Evolutionary conservation across 257 asterid genomes (phyloP).

Genomic region (Scutellaria minor): DNA sequence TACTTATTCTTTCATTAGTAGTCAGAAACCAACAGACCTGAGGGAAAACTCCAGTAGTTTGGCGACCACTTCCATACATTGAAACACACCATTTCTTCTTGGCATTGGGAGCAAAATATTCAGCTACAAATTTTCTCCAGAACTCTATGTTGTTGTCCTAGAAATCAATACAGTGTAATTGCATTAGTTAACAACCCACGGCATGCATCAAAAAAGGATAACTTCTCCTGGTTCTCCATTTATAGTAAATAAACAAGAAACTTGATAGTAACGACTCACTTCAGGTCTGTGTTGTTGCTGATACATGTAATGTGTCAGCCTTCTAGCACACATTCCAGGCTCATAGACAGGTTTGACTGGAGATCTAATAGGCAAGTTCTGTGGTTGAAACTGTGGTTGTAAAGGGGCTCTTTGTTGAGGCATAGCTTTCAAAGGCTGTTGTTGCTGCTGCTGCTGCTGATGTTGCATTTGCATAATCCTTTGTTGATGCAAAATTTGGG

Average conservation of each 20-base stretch:
- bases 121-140: slow-evolving; percentile 93
- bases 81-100: slow-evolving; percentile 99
- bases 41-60: slow-evolving; percentile 89
- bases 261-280: slow-evolving; percentile 48
- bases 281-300: slow-evolving; percentile 98
- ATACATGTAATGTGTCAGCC: slow-evolving; percentile 95
- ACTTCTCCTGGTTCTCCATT: slow-evolving; percentile 4
- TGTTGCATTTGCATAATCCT: slow-evolving; percentile 75
- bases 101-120: slow-evolving; percentile 92
- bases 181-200: slow-evolving; percentile 13
- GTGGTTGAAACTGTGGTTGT: slow-evolving; percentile 67
- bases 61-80: slow-evolving; percentile 97
- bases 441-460: slow-evolving; percentile 88
- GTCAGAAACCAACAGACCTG: slow-evolving; percentile 62
- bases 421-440: slow-evolving; percentile 67
- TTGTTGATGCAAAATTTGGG: slow-evolving; percentile 83
- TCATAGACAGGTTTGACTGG: slow-evolving; percentile 79
- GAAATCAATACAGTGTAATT: slow-evolving; percentile 31
- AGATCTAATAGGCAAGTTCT: slow-evolving; percentile 61
- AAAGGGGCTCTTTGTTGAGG: slow-evolving; percentile 79
- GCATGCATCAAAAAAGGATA: slow-evolving; percentile 8
- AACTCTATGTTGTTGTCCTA: slow-evolving; percentile 85
- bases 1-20: slow-evolving; percentile 14
- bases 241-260: background rate
- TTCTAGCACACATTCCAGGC: slow-evolving; percentile 98